Conservation (phyloP, 352 stramenopile species). For the Pythium brachiatum region DNA sequence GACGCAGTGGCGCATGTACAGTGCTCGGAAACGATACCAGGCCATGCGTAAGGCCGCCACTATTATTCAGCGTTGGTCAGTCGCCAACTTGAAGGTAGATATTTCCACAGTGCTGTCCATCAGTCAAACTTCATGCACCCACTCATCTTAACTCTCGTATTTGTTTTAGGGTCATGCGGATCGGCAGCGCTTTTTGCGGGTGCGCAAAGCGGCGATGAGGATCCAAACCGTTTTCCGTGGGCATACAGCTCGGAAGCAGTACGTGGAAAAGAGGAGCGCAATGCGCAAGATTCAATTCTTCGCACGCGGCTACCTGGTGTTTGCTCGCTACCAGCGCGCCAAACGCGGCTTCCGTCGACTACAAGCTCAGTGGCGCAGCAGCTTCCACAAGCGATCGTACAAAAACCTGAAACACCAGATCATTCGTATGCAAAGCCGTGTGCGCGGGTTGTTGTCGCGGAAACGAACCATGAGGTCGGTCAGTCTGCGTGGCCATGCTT, state of each 20-base stretch:
- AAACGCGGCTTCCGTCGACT: constrained; percentile 50
- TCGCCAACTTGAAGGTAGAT: constrained; percentile 50
- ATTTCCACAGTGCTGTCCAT: neutral
- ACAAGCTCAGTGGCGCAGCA: constrained; percentile 65
- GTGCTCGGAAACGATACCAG: constrained; percentile 47
- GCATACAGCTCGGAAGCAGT: constrained; percentile 24
- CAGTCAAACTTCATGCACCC: neutral
- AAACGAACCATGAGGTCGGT: constrained; percentile 53
- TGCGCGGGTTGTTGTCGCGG: constrained; percentile 57
- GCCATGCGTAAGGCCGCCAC: constrained; percentile 33
- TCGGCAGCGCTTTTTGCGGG: constrained; percentile 28
- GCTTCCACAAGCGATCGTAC: constrained; percentile 61
- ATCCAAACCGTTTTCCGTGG: constrained; percentile 47
- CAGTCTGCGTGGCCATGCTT: neutral
- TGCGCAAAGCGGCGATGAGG: constrained; percentile 36
- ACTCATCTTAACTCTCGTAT: neutral
- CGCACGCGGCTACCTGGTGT: constrained; percentile 43
- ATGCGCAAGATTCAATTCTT: constrained; percentile 32
- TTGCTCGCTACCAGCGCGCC: constrained; percentile 42
- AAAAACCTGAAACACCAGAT: constrained; percentile 58
- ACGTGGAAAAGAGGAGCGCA: constrained; percentile 29
- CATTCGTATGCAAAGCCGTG: constrained; percentile 60
- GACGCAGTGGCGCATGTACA: constrained; percentile 72
- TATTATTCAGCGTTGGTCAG: constrained; percentile 52
- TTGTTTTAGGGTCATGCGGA: constrained; percentile 27